Evolutionary conservation across 345 rosid species (phyloP).

Genomic region (Lepidium africanum): DNA sequence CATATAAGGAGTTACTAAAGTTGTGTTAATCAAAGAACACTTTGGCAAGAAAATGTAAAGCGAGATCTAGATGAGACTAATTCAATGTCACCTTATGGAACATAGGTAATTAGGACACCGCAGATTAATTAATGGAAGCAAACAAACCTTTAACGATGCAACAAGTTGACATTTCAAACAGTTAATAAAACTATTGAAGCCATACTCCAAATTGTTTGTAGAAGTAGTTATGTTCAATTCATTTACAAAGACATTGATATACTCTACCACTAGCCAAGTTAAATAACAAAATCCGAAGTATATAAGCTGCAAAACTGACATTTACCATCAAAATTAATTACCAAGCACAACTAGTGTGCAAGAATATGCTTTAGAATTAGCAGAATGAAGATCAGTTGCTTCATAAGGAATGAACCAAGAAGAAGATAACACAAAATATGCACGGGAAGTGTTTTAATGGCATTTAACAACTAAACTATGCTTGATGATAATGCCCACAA

Average conservation of each 20-base stretch:
- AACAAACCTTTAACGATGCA: not conserved
- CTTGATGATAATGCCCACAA: not conserved
- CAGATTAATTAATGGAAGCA: not conserved
- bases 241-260: not conserved
- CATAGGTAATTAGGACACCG: not conserved
- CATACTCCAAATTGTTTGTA: not conserved
- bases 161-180: not conserved
- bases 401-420: not conserved
- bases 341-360: not conserved
- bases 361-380: not conserved
- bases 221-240: not conserved
- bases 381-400: not conserved
- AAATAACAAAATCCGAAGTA: not conserved
- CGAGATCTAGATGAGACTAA: not conserved
- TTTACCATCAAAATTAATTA: not conserved
- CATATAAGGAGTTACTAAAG: not conserved
- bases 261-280: not conserved
- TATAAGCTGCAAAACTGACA: not conserved
- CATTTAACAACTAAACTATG: not conserved
- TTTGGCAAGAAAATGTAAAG: not conserved
- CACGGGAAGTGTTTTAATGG: not conserved
- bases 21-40: not conserved
- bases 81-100: not conserved
- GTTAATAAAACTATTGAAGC: not conserved
- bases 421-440: conserved; percentile 3